These are phyloP conservation scores for Teunomyces cretensis DNA, from an alignment of 805 yeast species.

Conservation along the genomic window DNA sequence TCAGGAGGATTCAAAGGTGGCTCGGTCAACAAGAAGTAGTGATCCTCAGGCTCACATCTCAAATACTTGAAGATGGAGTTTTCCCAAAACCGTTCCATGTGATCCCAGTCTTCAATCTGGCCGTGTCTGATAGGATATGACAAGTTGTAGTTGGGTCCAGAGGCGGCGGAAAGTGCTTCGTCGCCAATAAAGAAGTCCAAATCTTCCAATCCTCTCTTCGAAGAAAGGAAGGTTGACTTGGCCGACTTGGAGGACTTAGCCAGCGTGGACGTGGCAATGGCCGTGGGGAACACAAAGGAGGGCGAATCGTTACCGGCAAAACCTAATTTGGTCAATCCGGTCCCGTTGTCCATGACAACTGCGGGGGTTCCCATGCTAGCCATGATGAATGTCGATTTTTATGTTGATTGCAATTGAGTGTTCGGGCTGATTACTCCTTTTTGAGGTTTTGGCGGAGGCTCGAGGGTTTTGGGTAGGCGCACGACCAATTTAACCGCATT, in stretches of 20 bases:
- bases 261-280: constrained; percentile 75
- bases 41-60: constrained; percentile 98
- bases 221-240: constrained; percentile 48
- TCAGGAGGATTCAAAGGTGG: constrained; percentile 99
- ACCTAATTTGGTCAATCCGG: constrained; percentile 95
- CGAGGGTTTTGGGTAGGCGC: constrained; percentile 1
- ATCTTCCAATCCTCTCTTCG: constrained; percentile 89
- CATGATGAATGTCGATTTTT: constrained; percentile 34
- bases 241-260: constrained; percentile 36
- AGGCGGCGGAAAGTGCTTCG: constrained; percentile 90
- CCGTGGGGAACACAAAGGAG: constrained; percentile 95
- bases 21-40: constrained; percentile 90
- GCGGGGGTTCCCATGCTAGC: constrained; percentile 79
- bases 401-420: not conserved
- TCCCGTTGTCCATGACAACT: constrained; percentile 98
- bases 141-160: constrained; percentile 83
- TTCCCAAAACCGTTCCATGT: constrained; percentile 99
- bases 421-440: not conserved
- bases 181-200: constrained; percentile 94
- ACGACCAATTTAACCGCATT: not conserved
- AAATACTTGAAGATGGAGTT: constrained; percentile 93
- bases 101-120: constrained; percentile 99
- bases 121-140: constrained; percentile 96
- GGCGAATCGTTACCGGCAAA: constrained; percentile 99
- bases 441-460: not conserved